A percentile compares a stretch with the other conserved stretches of the same genome.
phyloP scores from a whole-genome alignment of 75 land plant genomes.

The Isoetes taiwanensis region DNA sequence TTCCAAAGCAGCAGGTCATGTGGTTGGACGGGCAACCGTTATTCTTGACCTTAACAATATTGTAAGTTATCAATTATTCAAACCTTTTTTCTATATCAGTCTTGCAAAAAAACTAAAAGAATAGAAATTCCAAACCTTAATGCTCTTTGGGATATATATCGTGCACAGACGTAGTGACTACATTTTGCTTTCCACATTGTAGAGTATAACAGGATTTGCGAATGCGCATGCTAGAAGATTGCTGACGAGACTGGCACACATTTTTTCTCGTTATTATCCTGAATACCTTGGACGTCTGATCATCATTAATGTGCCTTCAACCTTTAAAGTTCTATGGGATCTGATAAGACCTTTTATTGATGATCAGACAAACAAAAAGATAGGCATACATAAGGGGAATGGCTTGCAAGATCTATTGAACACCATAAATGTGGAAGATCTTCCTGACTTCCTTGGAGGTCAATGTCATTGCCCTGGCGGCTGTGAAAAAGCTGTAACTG shows the following conservation, averaged over 20 bases:
- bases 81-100: no score
- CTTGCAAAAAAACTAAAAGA: no score
- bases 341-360: slow-evolving; percentile 3
- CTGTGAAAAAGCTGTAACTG: neutral
- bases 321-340: slow-evolving; percentile 6
- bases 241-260: neutral
- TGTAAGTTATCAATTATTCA: neutral
- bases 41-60: slow-evolving; percentile 1
- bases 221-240: slow-evolving; percentile 7
- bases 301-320: slow-evolving; percentile 3
- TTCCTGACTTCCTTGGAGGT: slow-evolving; percentile 5
- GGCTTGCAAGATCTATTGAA: neutral
- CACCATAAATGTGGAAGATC: neutral
- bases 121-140: no score
- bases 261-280: slow-evolving; percentile 5
- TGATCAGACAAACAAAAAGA: slow-evolving; percentile 5
- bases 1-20: slow-evolving; percentile 1
- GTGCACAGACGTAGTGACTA: no score
- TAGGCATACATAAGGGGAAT: slow-evolving; percentile 7
- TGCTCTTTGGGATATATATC: no score
- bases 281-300: slow-evolving; percentile 10
- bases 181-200: no score
- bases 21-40: neutral
- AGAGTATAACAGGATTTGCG: neutral
- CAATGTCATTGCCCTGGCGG: neutral